phyloP scores from a whole-genome alignment of 331 rosid genomes.

The Quercus tomentella region DNA sequence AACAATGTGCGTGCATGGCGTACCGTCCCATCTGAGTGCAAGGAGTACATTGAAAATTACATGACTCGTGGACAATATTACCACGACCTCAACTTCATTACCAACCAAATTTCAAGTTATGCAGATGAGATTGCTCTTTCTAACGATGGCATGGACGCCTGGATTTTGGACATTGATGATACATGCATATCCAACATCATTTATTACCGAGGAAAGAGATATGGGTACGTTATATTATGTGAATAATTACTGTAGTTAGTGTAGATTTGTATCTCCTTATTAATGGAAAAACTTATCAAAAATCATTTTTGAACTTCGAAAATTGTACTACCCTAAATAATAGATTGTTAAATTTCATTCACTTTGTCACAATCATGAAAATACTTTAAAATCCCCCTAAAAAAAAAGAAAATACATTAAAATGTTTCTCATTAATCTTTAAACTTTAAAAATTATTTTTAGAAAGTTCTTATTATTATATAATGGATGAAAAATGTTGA shows the following conservation, averaged over 20 bases:
- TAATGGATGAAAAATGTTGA: too few relatives aligned
- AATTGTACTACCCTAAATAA: too few relatives aligned
- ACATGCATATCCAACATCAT: conserved; percentile 70
- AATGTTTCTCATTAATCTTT: too few relatives aligned
- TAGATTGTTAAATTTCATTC: too few relatives aligned
- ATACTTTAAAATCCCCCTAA: too few relatives aligned
- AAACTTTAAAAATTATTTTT: too few relatives aligned
- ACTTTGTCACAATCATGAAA: too few relatives aligned
- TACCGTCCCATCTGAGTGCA: conserved; percentile 62
- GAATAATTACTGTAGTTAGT: neutral
- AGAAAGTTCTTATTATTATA: too few relatives aligned
- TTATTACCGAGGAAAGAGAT: conserved; percentile 54
- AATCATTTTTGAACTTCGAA: too few relatives aligned
- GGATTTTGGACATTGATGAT: conserved; percentile 85
- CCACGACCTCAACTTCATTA: conserved; percentile 44
- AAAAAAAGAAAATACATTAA: too few relatives aligned
- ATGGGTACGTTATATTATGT: conserved; percentile 45
- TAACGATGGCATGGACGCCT: conserved; percentile 52
- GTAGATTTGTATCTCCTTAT: too few relatives aligned
- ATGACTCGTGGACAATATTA: conserved; percentile 75
- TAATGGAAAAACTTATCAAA: too few relatives aligned
- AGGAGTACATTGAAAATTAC: conserved; percentile 48
- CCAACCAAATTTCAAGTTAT: conserved; percentile 39
- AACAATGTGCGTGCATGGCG: conserved; percentile 72
- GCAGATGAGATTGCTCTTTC: conserved; percentile 22